These are phyloP conservation scores for Berberis vulgaris DNA, from an alignment of 164 flowering plant species.

Conservation along the genomic window DNA sequence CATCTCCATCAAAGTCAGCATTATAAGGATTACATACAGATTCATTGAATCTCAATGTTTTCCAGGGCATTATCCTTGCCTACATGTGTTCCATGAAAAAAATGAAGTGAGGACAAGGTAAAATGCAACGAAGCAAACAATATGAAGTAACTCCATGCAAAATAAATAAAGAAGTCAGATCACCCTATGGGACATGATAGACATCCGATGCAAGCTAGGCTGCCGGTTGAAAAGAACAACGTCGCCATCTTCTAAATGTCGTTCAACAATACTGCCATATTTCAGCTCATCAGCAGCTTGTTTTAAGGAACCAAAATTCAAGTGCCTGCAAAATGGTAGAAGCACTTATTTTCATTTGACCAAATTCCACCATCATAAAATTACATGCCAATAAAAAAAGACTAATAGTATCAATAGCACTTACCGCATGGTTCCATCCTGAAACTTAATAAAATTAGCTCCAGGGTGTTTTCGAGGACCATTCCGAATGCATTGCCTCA, in stretches of 20 bases:
- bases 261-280: slow-evolving; percentile 66
- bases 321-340: slow-evolving; percentile 36
- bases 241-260: slow-evolving; percentile 96
- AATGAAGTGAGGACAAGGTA: not conserved
- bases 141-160: not conserved
- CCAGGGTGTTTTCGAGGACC: slow-evolving; percentile 87
- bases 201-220: slow-evolving; percentile 98
- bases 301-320: slow-evolving; percentile 35
- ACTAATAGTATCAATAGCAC: not conserved
- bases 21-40: slow-evolving; percentile 98
- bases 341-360: not conserved
- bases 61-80: slow-evolving; percentile 98
- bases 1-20: slow-evolving; percentile 99
- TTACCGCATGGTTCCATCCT: slow-evolving; percentile 54
- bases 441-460: slow-evolving; percentile 52
- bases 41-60: slow-evolving; percentile 91
- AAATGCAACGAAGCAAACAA: not conserved
- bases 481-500: slow-evolving; percentile 80
- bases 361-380: not conserved
- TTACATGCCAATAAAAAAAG: not conserved
- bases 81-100: slow-evolving; percentile 19
- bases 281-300: slow-evolving; percentile 68
- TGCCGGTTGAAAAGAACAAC: slow-evolving; percentile 89
- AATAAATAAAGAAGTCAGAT: slow-evolving; percentile 5
- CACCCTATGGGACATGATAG: slow-evolving; percentile 96